A percentile compares a stretch with the other conserved stretches of the same genome.
Evolutionary conservation across 2,329 filamentous ascomycete genomes (phyloP).

Genomic region (Didymosphaeria variabile): DNA sequence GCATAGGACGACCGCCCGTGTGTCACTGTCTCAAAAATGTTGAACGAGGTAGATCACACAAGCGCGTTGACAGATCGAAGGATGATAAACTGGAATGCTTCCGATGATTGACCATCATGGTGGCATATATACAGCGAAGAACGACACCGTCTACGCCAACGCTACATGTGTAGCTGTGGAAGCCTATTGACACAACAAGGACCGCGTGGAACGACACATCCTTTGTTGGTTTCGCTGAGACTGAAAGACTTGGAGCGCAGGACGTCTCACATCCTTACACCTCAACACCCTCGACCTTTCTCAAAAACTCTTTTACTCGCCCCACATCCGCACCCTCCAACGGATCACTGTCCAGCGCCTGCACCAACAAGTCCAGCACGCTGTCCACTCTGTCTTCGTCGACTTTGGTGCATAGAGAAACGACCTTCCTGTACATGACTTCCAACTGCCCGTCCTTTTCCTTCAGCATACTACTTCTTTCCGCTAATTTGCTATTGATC

Average conservation of each 20-base stretch:
- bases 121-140: neutral
- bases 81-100: neutral
- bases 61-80: no score
- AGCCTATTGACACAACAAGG: no score
- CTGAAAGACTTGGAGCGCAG: neutral
- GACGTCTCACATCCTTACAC: conserved; percentile 14
- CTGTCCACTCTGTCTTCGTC: conserved; percentile 81
- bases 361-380: conserved; percentile 79
- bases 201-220: no score
- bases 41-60: no score
- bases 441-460: conserved; percentile 85
- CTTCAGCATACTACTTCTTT: conserved; percentile 75
- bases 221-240: no score
- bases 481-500: conserved; percentile 73
- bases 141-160: neutral
- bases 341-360: conserved; percentile 86
- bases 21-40: no score
- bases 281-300: conserved; percentile 74
- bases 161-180: neutral
- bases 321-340: conserved; percentile 76
- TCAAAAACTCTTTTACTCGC: conserved; percentile 79
- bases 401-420: conserved; percentile 84
- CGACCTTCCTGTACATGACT: conserved; percentile 85
- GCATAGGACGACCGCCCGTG: no score
- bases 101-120: neutral